Percentiles rank a stretch among this genome's conserved stretches.
Evolutionary conservation across 331 rosid genomes (phyloP).

Genomic region (Malus hybrid): DNA sequence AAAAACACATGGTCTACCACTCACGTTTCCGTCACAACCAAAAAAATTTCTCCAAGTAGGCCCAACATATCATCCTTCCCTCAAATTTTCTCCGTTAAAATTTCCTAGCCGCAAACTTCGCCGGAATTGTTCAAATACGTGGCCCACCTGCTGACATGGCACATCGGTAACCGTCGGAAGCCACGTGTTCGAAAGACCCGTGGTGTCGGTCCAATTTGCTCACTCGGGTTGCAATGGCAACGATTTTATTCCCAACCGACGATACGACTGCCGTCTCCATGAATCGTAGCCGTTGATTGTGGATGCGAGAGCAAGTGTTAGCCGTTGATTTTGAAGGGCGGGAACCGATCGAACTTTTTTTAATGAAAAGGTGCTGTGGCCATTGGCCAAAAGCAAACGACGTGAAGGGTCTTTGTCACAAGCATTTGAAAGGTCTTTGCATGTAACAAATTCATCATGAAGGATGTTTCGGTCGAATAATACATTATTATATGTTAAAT

Average conservation of each 20-base stretch:
- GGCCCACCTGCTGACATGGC: conserved; percentile 37
- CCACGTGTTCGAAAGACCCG: conserved; percentile 17
- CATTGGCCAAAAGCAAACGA: background rate
- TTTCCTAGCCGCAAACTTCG: conserved; percentile 42
- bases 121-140: conserved; percentile 14
- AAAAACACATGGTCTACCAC: no score
- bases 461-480: no score
- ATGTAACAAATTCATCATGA: no score
- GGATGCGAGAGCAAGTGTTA: background rate
- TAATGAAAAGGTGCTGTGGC: background rate
- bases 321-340: conserved; percentile 4
- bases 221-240: background rate
- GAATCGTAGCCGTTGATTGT: background rate
- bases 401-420: background rate
- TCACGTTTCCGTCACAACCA: no score
- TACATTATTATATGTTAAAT: no score
- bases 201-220: conserved; percentile 6
- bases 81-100: background rate
- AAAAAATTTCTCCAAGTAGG: conserved; percentile 26
- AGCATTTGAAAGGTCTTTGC: no score
- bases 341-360: conserved; percentile 1
- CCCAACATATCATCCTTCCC: background rate
- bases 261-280: conserved; percentile 14
- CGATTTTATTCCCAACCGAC: background rate
- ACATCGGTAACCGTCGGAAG: background rate